Percentiles rank a stretch among this genome's conserved stretches.
Conservation (phyloP, 2,329 filamentous ascomycete species). For the Akanthomyces muscarius region DNA sequence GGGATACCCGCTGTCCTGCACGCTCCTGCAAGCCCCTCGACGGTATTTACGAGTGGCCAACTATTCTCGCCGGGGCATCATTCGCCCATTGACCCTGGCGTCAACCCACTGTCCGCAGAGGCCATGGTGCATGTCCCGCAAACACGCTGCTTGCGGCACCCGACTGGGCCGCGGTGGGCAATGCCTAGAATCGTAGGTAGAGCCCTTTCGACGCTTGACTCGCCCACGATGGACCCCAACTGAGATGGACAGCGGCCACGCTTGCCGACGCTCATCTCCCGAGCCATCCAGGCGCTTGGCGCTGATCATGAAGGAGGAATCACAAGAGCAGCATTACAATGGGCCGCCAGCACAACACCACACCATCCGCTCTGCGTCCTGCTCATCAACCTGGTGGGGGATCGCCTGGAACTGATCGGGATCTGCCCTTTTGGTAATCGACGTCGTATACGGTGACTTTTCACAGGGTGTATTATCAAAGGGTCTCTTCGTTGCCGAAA, state of each 20-base stretch:
- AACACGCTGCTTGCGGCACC: neutral
- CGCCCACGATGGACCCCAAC: neutral
- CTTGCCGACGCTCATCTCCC: constrained; percentile 13
- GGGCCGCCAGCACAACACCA: neutral
- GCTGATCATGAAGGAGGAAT: constrained; percentile 9
- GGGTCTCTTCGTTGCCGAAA: neutral
- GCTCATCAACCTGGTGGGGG: constrained; percentile 1
- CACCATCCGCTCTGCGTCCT: neutral
- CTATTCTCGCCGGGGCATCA: neutral
- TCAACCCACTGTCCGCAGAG: neutral
- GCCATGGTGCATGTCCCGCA: neutral
- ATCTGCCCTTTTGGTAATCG: constrained; percentile 6
- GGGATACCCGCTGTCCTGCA: constrained; percentile 9
- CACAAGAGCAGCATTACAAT: neutral
- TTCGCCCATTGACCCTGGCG: neutral
- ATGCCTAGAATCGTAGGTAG: neutral
- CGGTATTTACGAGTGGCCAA: neutral
- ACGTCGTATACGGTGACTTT: neutral
- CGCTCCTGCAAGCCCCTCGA: neutral
- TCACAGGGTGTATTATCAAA: neutral
- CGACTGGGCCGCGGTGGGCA: neutral
- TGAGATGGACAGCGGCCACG: neutral
- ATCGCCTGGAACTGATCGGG: constrained; percentile 11
- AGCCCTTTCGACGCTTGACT: neutral
- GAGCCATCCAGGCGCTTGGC: neutral